These are phyloP conservation scores for Plectosphaerella plurivora DNA, from an alignment of 2,329 filamentous ascomycete genomes.

Conservation along the genomic window DNA sequence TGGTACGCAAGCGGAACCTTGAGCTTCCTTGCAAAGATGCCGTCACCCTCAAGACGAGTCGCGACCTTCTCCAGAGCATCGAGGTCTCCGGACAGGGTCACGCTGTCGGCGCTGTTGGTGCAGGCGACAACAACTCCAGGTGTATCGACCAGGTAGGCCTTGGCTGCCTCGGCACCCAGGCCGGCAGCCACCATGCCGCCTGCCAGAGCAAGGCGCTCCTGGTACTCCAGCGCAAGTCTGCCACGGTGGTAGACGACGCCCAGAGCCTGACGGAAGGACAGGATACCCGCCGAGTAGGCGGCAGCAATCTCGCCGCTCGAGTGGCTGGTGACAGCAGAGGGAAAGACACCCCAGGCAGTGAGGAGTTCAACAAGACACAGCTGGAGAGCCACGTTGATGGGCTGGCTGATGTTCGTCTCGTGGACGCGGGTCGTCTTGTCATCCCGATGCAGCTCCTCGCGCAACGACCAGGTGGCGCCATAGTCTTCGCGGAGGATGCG, in stretches of 20 bases:
- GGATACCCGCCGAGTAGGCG: conserved; percentile 32
- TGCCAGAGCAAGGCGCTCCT: conserved; percentile 11
- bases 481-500: conserved; percentile 2
- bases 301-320: conserved; percentile 40
- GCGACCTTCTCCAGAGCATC: conserved; percentile 19
- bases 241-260: conserved; percentile 34
- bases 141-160: conserved; percentile 15
- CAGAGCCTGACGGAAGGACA: conserved; percentile 30
- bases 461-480: background rate
- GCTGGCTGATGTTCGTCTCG: conserved; percentile 20
- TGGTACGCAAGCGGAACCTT: conserved; percentile 38
- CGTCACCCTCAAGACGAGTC: conserved; percentile 22
- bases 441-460: conserved; percentile 14
- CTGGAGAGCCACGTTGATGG: conserved; percentile 29
- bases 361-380: conserved; percentile 36
- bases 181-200: conserved; percentile 34
- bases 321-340: conserved; percentile 33
- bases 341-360: conserved; percentile 20
- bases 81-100: conserved; percentile 19
- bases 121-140: conserved; percentile 21
- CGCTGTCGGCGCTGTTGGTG: conserved; percentile 23
- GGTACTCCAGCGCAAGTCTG: conserved; percentile 5
- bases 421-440: conserved; percentile 9
- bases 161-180: conserved; percentile 22
- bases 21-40: conserved; percentile 23